Evolutionary conservation across 1,284 basidiomycete species (phyloP).

Genomic region (Ceratobasidium sp.): DNA sequence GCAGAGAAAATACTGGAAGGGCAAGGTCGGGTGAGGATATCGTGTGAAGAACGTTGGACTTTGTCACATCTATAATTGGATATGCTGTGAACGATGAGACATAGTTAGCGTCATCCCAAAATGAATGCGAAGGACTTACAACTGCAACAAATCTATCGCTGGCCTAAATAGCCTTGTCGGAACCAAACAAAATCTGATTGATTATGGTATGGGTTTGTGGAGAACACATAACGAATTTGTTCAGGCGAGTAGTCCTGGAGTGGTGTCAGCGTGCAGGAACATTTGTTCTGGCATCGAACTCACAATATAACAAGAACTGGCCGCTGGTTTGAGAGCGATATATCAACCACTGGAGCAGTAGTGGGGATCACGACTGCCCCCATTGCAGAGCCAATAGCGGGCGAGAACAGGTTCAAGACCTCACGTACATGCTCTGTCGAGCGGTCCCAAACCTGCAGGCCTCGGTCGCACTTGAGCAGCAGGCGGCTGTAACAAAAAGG

Average conservation of each 20-base stretch:
- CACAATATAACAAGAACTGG: slow-evolving; percentile 67
- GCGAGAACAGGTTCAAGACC: slow-evolving; percentile 60
- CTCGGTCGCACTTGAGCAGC: slow-evolving; percentile 64
- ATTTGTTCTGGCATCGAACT: slow-evolving; percentile 52
- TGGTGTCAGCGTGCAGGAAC: slow-evolving; percentile 44
- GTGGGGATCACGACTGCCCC: slow-evolving; percentile 54
- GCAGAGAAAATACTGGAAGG: slow-evolving; percentile 61
- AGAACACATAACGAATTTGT: slow-evolving; percentile 64
- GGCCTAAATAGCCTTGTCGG: slow-evolving; percentile 55
- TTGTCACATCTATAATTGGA: slow-evolving; percentile 64
- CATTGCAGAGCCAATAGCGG: slow-evolving; percentile 43
- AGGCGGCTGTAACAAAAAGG: slow-evolving; percentile 55
- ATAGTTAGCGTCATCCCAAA: slow-evolving; percentile 37
- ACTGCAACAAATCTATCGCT: slow-evolving; percentile 62
- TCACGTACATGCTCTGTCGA: slow-evolving; percentile 63
- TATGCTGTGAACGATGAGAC: slow-evolving; percentile 63
- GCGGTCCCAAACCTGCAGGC: slow-evolving; percentile 75
- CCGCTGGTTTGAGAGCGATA: slow-evolving; percentile 52
- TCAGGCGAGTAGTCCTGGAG: slow-evolving; percentile 46
- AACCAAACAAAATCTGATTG: slow-evolving; percentile 55
- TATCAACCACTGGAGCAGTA: slow-evolving; percentile 45
- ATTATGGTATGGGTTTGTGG: slow-evolving; percentile 63
- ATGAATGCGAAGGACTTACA: slow-evolving; percentile 56
- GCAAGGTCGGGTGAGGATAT: slow-evolving; percentile 54
- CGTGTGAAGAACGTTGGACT: slow-evolving; percentile 61